phyloP scores from a whole-genome alignment of 176 grass and related monocot species.

The Carex scoparia region DNA sequence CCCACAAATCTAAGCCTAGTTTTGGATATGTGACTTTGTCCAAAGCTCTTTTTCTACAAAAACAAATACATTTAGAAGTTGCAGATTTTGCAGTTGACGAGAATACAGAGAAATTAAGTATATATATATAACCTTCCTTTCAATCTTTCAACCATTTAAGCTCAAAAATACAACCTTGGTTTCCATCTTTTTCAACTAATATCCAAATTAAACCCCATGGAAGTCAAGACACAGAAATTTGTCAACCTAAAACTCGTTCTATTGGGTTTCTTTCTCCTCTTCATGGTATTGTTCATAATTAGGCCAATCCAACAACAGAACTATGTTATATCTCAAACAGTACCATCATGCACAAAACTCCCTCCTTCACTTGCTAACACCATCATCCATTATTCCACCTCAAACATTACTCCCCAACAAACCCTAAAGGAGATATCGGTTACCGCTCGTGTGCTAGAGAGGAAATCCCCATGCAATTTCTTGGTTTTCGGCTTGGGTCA shows the following conservation, averaged over 20 bases:
- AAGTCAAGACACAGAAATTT: slow-evolving; percentile 41
- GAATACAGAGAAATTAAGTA: too few relatives aligned
- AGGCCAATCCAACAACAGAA: neutral
- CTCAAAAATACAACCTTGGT: neutral
- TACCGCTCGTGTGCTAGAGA: slow-evolving; percentile 32
- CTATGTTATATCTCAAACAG: neutral
- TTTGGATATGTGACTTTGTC: too few relatives aligned
- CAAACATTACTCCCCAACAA: slow-evolving; percentile 32
- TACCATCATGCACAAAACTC: slow-evolving; percentile 25
- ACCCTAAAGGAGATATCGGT: slow-evolving; percentile 35
- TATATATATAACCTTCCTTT: too few relatives aligned
- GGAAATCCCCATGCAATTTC: slow-evolving; percentile 54
- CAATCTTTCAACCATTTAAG: too few relatives aligned
- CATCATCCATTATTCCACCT: slow-evolving; percentile 50
- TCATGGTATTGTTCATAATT: slow-evolving; percentile 35
- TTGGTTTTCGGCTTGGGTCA: slow-evolving; percentile 57
- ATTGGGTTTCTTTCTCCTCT: slow-evolving; percentile 25
- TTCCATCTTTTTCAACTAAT: neutral
- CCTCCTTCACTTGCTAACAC: slow-evolving; percentile 29
- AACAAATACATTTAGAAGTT: too few relatives aligned
- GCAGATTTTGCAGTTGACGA: too few relatives aligned
- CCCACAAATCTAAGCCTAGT: too few relatives aligned
- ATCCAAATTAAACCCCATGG: slow-evolving; percentile 15
- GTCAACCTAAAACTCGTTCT: slow-evolving; percentile 45
- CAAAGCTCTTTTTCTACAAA: too few relatives aligned